These are phyloP conservation scores for Aspergillus ostianus DNA, from an alignment of 495 filamentous ascomycete genomes.

Conservation along the genomic window DNA sequence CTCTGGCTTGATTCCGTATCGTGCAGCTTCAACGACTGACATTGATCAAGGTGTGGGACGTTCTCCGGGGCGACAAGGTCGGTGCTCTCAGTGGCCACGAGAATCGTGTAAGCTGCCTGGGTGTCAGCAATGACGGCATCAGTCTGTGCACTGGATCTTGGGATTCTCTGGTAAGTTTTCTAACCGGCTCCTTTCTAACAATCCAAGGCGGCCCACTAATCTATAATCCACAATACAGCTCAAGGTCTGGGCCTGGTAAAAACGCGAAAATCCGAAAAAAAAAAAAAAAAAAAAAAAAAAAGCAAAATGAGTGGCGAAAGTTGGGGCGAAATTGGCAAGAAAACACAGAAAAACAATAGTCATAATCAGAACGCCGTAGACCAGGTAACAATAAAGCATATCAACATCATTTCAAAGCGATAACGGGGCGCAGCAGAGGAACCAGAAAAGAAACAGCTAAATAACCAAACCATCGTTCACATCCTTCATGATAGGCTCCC, in stretches of 20 bases:
- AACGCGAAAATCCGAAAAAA: slow-evolving; percentile 20
- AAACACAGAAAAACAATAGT: too few relatives aligned
- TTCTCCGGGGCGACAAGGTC: slow-evolving; percentile 93
- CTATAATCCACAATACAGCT: slow-evolving; percentile 50
- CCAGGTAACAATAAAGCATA: too few relatives aligned
- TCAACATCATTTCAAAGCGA: too few relatives aligned
- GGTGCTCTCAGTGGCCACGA: slow-evolving; percentile 95
- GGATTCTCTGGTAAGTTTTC: slow-evolving; percentile 87
- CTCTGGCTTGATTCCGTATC: too few relatives aligned
- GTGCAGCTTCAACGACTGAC: neutral
- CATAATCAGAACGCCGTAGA: too few relatives aligned
- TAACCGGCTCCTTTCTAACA: too few relatives aligned
- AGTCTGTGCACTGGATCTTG: slow-evolving; percentile 99
- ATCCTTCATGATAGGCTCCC: neutral
- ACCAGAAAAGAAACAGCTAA: neutral
- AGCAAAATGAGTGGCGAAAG: too few relatives aligned
- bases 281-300: slow-evolving; percentile 15
- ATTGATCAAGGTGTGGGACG: slow-evolving; percentile 84
- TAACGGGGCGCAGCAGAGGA: too few relatives aligned
- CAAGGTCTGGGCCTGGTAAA: slow-evolving; percentile 81
- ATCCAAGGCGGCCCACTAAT: slow-evolving; percentile 13
- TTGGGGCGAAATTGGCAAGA: too few relatives aligned
- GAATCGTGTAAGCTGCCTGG: slow-evolving; percentile 96
- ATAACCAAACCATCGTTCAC: neutral
- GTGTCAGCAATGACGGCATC: slow-evolving; percentile 98